These are phyloP conservation scores for Pterulicium gracile DNA, from an alignment of 1,284 basidiomycete species.

Conservation along the genomic window DNA sequence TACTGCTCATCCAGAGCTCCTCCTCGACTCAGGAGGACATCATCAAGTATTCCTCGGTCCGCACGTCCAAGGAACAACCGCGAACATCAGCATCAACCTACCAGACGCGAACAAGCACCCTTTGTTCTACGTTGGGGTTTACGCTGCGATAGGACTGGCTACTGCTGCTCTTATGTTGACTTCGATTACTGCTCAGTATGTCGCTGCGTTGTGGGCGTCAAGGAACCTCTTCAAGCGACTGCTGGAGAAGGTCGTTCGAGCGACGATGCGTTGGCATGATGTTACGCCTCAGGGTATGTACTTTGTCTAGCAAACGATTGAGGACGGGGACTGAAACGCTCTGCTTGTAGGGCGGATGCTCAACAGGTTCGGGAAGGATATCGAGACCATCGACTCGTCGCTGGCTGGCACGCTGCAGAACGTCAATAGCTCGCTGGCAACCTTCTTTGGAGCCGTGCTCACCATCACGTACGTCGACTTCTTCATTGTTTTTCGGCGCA, in stretches of 20 bases:
- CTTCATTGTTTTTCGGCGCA: too few relatives aligned
- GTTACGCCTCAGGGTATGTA: constrained; percentile 31
- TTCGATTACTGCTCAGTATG: constrained; percentile 43
- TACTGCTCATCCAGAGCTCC: constrained; percentile 22
- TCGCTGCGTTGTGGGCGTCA: constrained; percentile 51
- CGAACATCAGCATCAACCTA: constrained; percentile 18
- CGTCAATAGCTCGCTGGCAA: constrained; percentile 1
- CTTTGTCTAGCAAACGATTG: background rate
- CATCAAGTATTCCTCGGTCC: background rate
- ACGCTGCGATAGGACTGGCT: constrained; percentile 41
- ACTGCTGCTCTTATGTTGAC: constrained; percentile 34
- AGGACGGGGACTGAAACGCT: background rate
- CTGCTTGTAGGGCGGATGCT: constrained; percentile 40
- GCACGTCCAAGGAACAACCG: background rate
- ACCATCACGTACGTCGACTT: constrained; percentile 1
- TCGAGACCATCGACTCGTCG: constrained; percentile 68
- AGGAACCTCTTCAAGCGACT: constrained; percentile 42
- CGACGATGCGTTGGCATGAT: constrained; percentile 1
- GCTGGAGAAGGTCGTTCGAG: background rate
- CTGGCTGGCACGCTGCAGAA: constrained; percentile 35
- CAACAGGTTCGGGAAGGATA: constrained; percentile 65
- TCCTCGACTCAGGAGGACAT: background rate
- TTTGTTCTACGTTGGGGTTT: constrained; percentile 54
- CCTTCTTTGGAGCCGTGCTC: background rate
- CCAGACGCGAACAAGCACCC: constrained; percentile 41